Base-by-base conservation (phyloP, 2,329 filamentous ascomycete genomes). In the Fusarium xyrophilum region DNA sequence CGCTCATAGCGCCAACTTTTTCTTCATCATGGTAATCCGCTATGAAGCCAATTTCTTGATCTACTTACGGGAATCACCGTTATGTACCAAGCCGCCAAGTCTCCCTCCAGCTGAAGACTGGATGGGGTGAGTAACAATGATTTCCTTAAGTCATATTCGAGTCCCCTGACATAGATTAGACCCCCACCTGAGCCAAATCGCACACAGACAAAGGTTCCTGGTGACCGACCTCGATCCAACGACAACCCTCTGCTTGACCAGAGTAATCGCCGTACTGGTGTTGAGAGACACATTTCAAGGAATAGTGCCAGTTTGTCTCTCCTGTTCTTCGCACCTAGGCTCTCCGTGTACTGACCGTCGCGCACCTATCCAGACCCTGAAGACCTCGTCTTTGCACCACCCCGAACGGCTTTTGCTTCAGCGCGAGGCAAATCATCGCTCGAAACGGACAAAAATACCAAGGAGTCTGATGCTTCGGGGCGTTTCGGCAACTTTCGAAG, bases 31-130 rank as follows among this genome's bases (percentile, higher is more conserved):
- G 84, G 81, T 83, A 76, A 78, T 83, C 76, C 86, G 88, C 83
- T 97, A 97, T 79, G 86, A 91, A 67, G 84, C 87, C 79, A 92
- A 94, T 69, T 86, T 91, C 80, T 84, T 98, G 73, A 83, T 93
- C 74, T 85, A 86, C 78, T 83, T 98, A 75, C 88, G 90, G 80
- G 85, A 91, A 63, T 97, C 95, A 69, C 93, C 93, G 70, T 84
- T 97, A 78, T 93, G 93, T 76, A 83, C 86, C 73, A 96, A 92
- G 80, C 95, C 95, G 47, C 83, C 90, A 68, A 87, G 85, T 68
- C 85, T 97, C 46, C 94, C 93, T 69, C 91, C 93, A 28, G 87
- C 91, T 68, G 93, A 97, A 82, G 93, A 97, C 83, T 98, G 94
- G 94, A 97, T 97, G 93, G 93, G 95, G 91, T 97, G 84, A 77